These are phyloP conservation scores for Kalmanozyma brasiliensis DNA, from an alignment of 1,284 basidiomycete species.

Conservation along the genomic window DNA sequence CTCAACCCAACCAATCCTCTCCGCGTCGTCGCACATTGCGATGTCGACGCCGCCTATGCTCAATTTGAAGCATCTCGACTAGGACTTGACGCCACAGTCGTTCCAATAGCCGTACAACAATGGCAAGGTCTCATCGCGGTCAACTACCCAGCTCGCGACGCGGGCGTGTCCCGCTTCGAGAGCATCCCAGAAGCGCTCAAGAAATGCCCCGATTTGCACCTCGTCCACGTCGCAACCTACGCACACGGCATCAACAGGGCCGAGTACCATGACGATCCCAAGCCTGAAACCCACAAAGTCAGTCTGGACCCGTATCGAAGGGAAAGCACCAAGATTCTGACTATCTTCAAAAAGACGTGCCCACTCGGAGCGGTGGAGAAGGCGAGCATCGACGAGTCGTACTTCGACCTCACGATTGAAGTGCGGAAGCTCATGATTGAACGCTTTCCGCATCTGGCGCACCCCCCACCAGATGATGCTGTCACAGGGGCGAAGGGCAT, in stretches of 20 bases:
- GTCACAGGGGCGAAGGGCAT: constrained; percentile 71
- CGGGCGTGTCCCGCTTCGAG: constrained; percentile 79
- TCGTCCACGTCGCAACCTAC: constrained; percentile 92
- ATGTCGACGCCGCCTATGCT: constrained; percentile 70
- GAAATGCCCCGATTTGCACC: constrained; percentile 84
- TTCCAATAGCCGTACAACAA: constrained; percentile 89
- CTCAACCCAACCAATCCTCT: constrained; percentile 68
- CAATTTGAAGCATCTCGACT: constrained; percentile 88
- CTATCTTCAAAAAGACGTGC: constrained; percentile 81
- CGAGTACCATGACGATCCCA: constrained; percentile 81
- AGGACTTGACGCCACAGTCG: constrained; percentile 75
- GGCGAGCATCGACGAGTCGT: constrained; percentile 74
- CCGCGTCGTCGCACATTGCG: constrained; percentile 82
- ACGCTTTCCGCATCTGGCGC: constrained; percentile 76
- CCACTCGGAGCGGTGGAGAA: constrained; percentile 74
- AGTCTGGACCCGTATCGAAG: constrained; percentile 92
- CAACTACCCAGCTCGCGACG: constrained; percentile 91
- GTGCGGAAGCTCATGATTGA: constrained; percentile 62
- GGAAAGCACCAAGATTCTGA: constrained; percentile 89
- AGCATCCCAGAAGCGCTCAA: constrained; percentile 71
- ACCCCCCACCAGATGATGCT: constrained; percentile 37
- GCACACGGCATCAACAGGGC: constrained; percentile 75
- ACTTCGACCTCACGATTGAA: constrained; percentile 65
- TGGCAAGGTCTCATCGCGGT: constrained; percentile 90
- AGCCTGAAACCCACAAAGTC: constrained; percentile 91